A percentile compares a stretch with the other conserved stretches of the same genome.
Evolutionary conservation across 2,329 filamentous ascomycete species (phyloP).

Genomic region (Apiospora saccharicola): DNA sequence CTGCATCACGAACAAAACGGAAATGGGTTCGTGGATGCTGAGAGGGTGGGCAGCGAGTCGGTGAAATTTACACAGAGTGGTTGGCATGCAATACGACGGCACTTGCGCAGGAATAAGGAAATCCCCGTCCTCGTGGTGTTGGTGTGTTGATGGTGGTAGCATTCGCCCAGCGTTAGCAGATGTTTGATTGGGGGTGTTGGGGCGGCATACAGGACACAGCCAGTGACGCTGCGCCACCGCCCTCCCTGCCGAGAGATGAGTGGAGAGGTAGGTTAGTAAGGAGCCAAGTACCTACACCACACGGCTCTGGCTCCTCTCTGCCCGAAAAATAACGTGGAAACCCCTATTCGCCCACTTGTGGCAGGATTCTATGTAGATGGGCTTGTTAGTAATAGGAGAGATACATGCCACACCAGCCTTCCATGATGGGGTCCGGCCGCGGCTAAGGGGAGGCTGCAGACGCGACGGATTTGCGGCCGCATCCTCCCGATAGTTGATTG

Average conservation of each 20-base stretch:
- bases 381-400: background rate
- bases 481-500: conserved; percentile 15
- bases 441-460: conserved; percentile 21
- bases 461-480: conserved; percentile 8
- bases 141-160: background rate
- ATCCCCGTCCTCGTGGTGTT: conserved; percentile 5
- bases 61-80: background rate
- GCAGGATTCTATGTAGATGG: conserved; percentile 14
- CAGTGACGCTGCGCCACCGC: background rate
- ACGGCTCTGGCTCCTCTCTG: background rate
- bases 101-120: conserved; percentile 25
- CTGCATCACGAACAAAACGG: conserved; percentile 42
- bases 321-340: conserved; percentile 3
- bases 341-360: conserved; percentile 12
- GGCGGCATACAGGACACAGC: background rate
- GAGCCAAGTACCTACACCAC: background rate
- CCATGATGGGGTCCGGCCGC: conserved; percentile 18
- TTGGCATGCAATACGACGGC: conserved; percentile 26
- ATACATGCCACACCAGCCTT: background rate
- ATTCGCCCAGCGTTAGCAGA: background rate
- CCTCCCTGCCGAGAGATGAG: background rate
- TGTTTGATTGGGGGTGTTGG: background rate
- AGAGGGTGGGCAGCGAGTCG: conserved; percentile 1
- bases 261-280: background rate
- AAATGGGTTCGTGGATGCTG: conserved; percentile 32